A percentile compares a stretch with the other conserved stretches of the same genome.
phyloP scores from a whole-genome alignment of 768 basidiomycete species.

The Collybia sp. region DNA sequence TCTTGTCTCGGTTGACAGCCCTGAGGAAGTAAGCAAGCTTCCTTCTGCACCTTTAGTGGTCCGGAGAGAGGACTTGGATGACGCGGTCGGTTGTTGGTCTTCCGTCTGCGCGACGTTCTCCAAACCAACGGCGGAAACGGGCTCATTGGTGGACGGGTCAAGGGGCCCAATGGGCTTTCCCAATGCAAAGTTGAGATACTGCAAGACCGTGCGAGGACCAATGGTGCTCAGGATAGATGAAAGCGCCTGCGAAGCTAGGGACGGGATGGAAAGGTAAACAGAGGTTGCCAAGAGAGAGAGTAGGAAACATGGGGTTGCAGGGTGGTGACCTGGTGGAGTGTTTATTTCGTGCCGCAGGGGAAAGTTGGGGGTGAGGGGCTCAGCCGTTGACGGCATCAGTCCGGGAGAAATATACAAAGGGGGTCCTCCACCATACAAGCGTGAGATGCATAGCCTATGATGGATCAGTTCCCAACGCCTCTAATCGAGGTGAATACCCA shows the following conservation, averaged over 20 bases:
- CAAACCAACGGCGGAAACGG: constrained; percentile 63
- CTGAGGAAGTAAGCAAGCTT: not conserved
- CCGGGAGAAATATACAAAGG: constrained; percentile 60
- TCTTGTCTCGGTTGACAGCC: too few relatives aligned
- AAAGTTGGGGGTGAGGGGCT: constrained; percentile 73
- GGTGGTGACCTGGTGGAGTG: constrained; percentile 55
- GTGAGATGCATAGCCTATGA: constrained; percentile 74
- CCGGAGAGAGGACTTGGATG: not conserved
- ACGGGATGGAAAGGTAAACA: constrained; percentile 79
- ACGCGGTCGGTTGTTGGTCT: constrained; percentile 19
- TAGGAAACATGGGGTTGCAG: constrained; percentile 75
- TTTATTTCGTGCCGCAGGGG: constrained; percentile 26
- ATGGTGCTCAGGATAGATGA: constrained; percentile 65
- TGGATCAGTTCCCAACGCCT: constrained; percentile 2
- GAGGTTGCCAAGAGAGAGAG: constrained; percentile 85
- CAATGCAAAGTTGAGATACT: constrained; percentile 79
- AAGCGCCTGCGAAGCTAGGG: constrained; percentile 73
- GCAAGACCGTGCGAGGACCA: constrained; percentile 70
- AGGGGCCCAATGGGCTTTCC: constrained; percentile 56
- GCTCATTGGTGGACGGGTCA: constrained; percentile 31
- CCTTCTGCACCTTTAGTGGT: not conserved
- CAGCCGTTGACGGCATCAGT: constrained; percentile 56
- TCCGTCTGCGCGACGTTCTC: constrained; percentile 58
- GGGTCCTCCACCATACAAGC: constrained; percentile 86
- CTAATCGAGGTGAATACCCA: constrained; percentile 34